Conservation (phyloP, 257 asterid species). For the Salvia hispanica region DNA sequence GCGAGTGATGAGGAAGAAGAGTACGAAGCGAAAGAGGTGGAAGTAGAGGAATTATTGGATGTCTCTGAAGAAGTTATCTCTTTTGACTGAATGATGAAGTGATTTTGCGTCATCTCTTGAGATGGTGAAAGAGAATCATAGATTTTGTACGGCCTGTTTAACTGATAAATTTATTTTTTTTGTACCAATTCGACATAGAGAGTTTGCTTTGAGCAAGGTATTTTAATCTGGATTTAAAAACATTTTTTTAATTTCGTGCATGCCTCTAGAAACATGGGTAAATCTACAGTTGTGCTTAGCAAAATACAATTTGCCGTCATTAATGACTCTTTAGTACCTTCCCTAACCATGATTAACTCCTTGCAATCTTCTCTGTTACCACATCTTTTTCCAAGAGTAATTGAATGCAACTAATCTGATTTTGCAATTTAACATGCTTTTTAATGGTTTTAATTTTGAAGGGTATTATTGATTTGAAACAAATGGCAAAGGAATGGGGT, state of each 20-base stretch:
- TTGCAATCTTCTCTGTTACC: no score
- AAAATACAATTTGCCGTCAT: no score
- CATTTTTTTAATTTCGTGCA: neutral
- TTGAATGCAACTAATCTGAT: no score
- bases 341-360: no score
- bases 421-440: no score
- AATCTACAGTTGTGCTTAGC: no score
- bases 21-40: constrained; percentile 86
- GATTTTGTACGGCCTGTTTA: neutral
- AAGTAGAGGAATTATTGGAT: constrained; percentile 69
- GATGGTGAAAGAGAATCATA: neutral
- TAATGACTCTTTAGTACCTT: no score
- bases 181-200: neutral
- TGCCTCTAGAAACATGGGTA: neutral
- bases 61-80: constrained; percentile 72
- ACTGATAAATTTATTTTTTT: neutral
- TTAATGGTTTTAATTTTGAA: no score
- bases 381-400: no score
- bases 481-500: neutral
- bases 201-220: neutral
- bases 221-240: neutral
- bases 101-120: no score
- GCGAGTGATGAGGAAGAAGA: constrained; percentile 90
- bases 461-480: no score
- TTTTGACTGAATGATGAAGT: constrained; percentile 41